Percentiles rank a stretch among this genome's conserved stretches.
phyloP scores from a whole-genome alignment of 116 monocot genomes.

The Trichopus zeylanicus region DNA sequence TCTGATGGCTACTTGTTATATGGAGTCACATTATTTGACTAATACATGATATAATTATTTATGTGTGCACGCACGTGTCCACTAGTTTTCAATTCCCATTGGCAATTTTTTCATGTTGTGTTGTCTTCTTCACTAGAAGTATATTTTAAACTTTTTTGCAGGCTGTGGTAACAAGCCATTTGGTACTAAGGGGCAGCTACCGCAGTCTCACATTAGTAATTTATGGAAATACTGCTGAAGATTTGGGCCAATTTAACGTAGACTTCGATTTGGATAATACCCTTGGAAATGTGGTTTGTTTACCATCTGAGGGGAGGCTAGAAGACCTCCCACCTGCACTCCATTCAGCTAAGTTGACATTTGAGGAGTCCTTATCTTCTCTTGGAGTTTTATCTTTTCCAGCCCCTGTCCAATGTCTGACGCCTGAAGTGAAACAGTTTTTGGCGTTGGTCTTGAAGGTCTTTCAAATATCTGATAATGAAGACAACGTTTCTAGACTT shows the following conservation, averaged over 20 bases:
- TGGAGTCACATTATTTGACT: too few species aligned
- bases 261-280: conserved; percentile 82
- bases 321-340: conserved; percentile 90
- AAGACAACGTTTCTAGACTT: conserved; percentile 30
- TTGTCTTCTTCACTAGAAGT: background rate
- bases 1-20: too few species aligned
- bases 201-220: conserved; percentile 86
- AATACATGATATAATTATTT: too few species aligned
- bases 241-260: conserved; percentile 91
- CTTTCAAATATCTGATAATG: conserved; percentile 34
- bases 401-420: conserved; percentile 33
- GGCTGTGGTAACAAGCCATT: conserved; percentile 93
- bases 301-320: conserved; percentile 72
- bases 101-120: background rate
- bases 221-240: conserved; percentile 97
- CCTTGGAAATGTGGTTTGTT: conserved; percentile 56
- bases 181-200: conserved; percentile 84
- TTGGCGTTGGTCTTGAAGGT: conserved; percentile 44
- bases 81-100: background rate
- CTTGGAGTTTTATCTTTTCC: conserved; percentile 41
- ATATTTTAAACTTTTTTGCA: conserved; percentile 15
- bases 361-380: conserved; percentile 60
- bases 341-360: conserved; percentile 33
- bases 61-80: too few species aligned
- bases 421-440: conserved; percentile 63